Evolutionary conservation across 768 basidiomycete genomes (phyloP).

Genomic region (Ramaria rubella): DNA sequence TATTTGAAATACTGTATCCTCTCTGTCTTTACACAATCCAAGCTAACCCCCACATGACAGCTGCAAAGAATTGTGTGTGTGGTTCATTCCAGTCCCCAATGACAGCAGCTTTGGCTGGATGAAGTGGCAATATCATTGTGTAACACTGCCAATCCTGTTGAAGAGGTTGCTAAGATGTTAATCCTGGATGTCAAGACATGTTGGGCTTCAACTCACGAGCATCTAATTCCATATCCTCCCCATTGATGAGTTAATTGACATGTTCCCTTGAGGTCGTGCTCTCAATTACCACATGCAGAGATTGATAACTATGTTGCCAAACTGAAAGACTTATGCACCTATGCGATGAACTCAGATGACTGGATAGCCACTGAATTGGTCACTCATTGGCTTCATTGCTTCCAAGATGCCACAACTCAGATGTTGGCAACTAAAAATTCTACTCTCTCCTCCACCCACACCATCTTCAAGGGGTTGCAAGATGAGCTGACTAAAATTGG

Average conservation of each 20-base stretch:
- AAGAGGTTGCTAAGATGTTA: not conserved
- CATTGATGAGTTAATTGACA: not conserved
- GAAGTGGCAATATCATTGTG: not conserved
- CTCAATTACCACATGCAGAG: slow-evolving; percentile 13
- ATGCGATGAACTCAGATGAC: slow-evolving; percentile 18
- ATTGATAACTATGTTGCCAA: slow-evolving; percentile 17
- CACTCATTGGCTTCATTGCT: slow-evolving; percentile 24
- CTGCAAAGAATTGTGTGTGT: slow-evolving; percentile 9
- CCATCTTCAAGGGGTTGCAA: slow-evolving; percentile 30
- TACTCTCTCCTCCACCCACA: slow-evolving; percentile 28
- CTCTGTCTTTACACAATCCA: not conserved
- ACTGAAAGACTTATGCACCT: slow-evolving; percentile 15
- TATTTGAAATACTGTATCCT: no score
- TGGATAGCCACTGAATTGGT: slow-evolving; percentile 26
- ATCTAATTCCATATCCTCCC: no score
- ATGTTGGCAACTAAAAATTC: slow-evolving; percentile 22
- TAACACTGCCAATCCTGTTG: not conserved
- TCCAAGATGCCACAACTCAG: no score
- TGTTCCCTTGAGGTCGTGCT: slow-evolving; percentile 28
- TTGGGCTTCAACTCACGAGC: no score
- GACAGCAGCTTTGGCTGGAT: slow-evolving; percentile 1
- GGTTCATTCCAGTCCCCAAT: slow-evolving; percentile 4
- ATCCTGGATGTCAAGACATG: no score
- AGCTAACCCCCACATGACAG: slow-evolving; percentile 1
- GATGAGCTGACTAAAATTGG: slow-evolving; percentile 18